Conservation (phyloP, 179 eudicot genomes). For the Heliamphora pulchella region DNA sequence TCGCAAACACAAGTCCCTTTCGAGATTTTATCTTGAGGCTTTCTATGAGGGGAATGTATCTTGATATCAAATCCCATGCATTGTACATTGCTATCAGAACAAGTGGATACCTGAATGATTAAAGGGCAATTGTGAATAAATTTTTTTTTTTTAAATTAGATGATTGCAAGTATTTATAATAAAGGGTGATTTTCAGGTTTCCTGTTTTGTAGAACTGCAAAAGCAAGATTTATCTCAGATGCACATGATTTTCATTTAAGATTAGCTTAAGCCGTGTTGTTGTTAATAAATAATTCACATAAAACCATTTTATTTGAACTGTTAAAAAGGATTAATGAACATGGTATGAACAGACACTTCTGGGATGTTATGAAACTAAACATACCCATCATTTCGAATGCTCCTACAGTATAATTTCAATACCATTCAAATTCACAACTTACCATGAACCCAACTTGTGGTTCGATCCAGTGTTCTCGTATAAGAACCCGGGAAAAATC, state of each 20-base stretch:
- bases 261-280: no score
- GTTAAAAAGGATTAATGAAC: background rate
- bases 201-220: no score
- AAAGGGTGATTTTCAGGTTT: background rate
- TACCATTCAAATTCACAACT: background rate
- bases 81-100: slow-evolving; percentile 79
- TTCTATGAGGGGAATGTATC: slow-evolving; percentile 55
- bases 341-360: background rate
- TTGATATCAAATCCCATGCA: slow-evolving; percentile 48
- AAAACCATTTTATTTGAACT: background rate
- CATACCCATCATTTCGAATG: background rate
- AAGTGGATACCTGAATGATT: slow-evolving; percentile 50
- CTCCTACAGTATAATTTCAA: background rate
- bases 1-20: slow-evolving; percentile 40
- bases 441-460: slow-evolving; percentile 44
- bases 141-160: background rate
- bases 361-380: background rate
- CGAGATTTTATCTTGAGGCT: slow-evolving; percentile 44
- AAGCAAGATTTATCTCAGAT: no score
- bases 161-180: background rate
- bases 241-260: no score
- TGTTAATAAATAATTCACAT: background rate
- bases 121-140: background rate
- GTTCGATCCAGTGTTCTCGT: slow-evolving; percentile 47
- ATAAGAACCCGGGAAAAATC: slow-evolving; percentile 57